A percentile compares a stretch with the other conserved stretches of the same genome.
phyloP scores from a whole-genome alignment of 768 basidiomycete genomes.

The Suillus alpinus region DNA sequence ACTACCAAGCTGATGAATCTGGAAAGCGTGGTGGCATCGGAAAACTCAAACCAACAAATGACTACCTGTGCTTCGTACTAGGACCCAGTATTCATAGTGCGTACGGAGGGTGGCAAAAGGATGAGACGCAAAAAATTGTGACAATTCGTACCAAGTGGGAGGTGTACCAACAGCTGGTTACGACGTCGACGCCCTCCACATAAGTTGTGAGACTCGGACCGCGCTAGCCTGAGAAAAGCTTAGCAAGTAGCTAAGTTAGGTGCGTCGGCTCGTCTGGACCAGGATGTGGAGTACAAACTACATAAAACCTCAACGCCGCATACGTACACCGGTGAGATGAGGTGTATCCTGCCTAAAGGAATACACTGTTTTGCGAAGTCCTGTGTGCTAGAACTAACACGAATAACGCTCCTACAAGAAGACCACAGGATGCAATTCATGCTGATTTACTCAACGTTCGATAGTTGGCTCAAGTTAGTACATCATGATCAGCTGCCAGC shows the following conservation, averaged over 20 bases:
- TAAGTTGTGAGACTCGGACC: neutral
- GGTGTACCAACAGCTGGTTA: slow-evolving; percentile 7
- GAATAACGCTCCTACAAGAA: neutral
- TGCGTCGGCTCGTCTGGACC: neutral
- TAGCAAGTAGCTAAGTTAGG: no score
- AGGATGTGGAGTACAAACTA: no score
- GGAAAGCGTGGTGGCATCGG: slow-evolving; percentile 10
- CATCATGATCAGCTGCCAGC: neutral
- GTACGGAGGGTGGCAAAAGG: slow-evolving; percentile 20
- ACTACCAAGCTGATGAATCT: slow-evolving; percentile 19
- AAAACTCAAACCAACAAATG: slow-evolving; percentile 13
- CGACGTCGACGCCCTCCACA: neutral
- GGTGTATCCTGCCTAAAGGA: neutral
- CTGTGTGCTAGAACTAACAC: neutral
- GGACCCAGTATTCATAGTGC: slow-evolving; percentile 20
- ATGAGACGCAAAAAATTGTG: slow-evolving; percentile 15
- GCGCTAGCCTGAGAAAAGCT: neutral
- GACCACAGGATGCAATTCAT: neutral
- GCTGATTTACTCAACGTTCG: neutral
- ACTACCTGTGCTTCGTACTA: slow-evolving; percentile 20
- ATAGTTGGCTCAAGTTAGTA: neutral
- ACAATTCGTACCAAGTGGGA: slow-evolving; percentile 18
- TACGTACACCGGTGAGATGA: neutral
- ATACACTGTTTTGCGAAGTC: neutral
- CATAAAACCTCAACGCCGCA: neutral